Evolutionary conservation across 345 rosid genomes (phyloP), one percentile per base, ranked within the genome.

Genomic region (Ceriops decandra): DNA sequence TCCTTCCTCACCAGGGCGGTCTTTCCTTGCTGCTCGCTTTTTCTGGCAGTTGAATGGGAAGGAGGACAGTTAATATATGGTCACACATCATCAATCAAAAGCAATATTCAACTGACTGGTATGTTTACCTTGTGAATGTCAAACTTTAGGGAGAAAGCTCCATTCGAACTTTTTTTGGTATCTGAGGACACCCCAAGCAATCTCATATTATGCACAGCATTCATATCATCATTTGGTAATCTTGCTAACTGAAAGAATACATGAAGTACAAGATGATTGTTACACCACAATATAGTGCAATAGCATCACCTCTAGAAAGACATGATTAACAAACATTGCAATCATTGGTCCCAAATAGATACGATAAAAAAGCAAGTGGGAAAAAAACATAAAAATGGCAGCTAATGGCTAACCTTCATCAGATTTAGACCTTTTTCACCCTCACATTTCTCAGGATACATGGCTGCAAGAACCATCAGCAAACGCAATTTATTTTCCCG

Each of bases 401-500:
- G 66, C 67, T 27, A 68, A 95, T 68, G 28, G 68, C 67, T 27
- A 66, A 95, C 99, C 99, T 89, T 90, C 97, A 95, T 89, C 75
- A 95, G 75, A 81, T 92, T 87, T 26, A 72, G 91, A 74, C 96
- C 99, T 74, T 88, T 87, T 74, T 92, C 97, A 71, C 97, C 89
- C 64, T 92, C 98, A 77, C 92, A 87, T 79, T 92, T 95, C 79
- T 92, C 98, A 21, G 99, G 99, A 83, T 87, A 86, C 68, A 95
- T 77, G 75, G 96, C 85, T 70, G 96, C 95, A 72, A 90, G 90
- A 79, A 95, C 84, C 99, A 95, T 92, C 85, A 95, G 74, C 74
- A 95, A 77, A 56, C 99, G 92, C 82, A 95, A 82, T 88, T 95
- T 95, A 82, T 90, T 86, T 86, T 95, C 99, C 71, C 87, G 92